Conservation (phyloP, 257 asterid genomes). For the Nicotiana sylvestris region DNA sequence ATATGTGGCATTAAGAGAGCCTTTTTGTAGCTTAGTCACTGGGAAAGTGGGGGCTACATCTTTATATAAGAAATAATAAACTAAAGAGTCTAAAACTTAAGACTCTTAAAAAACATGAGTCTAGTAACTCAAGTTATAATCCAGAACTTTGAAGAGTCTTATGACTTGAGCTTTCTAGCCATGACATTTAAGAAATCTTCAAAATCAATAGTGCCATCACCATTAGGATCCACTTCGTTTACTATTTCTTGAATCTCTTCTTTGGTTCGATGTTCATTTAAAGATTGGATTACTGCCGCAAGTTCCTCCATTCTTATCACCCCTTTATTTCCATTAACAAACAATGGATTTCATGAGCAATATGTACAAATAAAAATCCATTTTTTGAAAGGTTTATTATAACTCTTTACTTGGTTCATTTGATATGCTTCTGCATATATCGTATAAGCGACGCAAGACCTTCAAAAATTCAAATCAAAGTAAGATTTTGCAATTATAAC, state of each 20-base stretch:
- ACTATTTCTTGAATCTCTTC: slow-evolving; percentile 63
- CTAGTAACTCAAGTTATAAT: no score
- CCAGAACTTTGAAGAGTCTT: no score
- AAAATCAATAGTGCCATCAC: slow-evolving; percentile 52
- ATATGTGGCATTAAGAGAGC: no score
- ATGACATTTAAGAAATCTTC: slow-evolving; percentile 50
- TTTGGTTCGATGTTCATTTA: slow-evolving; percentile 51
- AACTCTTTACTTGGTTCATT: neutral
- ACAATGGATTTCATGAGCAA: neutral
- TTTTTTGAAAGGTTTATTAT: neutral
- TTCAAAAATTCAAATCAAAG: no score
- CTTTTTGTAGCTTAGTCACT: no score
- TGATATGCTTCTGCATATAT: no score
- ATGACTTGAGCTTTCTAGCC: slow-evolving; percentile 47
- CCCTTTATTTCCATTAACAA: slow-evolving; percentile 30
- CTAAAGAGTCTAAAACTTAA: no score
- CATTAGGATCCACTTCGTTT: slow-evolving; percentile 48
- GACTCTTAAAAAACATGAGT: no score
- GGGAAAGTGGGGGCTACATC: no score
- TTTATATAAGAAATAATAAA: no score
- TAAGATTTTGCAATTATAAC: no score
- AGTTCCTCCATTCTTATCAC: slow-evolving; percentile 54
- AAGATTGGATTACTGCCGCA: slow-evolving; percentile 43
- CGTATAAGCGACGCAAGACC: no score
- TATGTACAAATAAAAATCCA: neutral